A percentile compares a stretch with the other conserved stretches of the same genome.
phyloP scores from a whole-genome alignment of 306 rosid genomes.

The Mimosa pudica region DNA sequence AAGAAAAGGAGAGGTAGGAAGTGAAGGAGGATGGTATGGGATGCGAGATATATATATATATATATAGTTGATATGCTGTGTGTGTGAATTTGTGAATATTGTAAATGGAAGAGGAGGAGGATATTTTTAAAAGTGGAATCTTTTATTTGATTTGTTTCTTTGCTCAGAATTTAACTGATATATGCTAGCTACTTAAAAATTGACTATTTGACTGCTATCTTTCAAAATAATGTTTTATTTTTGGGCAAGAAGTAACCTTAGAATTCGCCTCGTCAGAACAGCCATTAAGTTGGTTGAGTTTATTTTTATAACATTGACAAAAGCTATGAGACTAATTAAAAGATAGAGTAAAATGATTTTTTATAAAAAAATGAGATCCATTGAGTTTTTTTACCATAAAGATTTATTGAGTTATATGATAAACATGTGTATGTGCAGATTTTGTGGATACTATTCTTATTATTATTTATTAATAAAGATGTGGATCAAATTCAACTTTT shows the following conservation, averaged over 20 bases:
- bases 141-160: not conserved
- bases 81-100: slow-evolving; percentile 5
- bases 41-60: not conserved
- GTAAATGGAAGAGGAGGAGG: not conserved
- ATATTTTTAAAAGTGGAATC: not conserved
- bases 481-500: slow-evolving; percentile 32
- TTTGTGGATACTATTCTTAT: not conserved
- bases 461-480: slow-evolving; percentile 15
- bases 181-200: not conserved
- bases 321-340: not conserved
- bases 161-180: too few species aligned
- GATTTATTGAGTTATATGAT: not conserved
- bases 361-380: not conserved
- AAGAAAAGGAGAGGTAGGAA: slow-evolving; percentile 26
- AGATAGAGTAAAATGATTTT: not conserved
- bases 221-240: not conserved
- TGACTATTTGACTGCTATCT: not conserved
- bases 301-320: not conserved
- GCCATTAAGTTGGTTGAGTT: not conserved
- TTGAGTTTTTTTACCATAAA: too few species aligned
- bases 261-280: not conserved
- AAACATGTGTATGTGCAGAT: not conserved
- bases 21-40: slow-evolving; percentile 27
- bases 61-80: slow-evolving; percentile 25
- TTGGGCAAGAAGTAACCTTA: not conserved